phyloP scores from a whole-genome alignment of 164 flowering plant genomes.

The Vitis cinerea region DNA sequence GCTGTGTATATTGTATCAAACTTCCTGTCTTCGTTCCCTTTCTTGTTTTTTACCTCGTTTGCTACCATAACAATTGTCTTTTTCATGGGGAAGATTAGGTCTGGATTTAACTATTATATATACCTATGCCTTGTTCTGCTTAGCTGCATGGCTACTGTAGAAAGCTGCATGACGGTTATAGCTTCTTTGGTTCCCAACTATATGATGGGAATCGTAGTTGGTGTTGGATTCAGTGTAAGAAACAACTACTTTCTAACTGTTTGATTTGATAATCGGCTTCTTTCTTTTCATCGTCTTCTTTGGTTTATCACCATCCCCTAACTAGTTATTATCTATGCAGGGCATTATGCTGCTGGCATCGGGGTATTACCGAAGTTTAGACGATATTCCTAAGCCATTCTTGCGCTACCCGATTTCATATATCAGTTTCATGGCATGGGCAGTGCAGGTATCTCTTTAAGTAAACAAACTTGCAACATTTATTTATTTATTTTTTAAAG shows the following conservation, averaged over 20 bases:
- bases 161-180: slow-evolving; percentile 69
- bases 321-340: neutral
- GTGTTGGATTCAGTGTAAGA: slow-evolving; percentile 44
- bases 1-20: slow-evolving; percentile 49
- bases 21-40: slow-evolving; percentile 60
- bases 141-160: slow-evolving; percentile 46
- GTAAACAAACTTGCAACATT: neutral
- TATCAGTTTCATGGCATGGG: slow-evolving; percentile 27
- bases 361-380: too few relatives aligned
- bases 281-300: neutral
- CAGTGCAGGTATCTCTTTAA: slow-evolving; percentile 9
- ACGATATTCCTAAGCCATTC: slow-evolving; percentile 22
- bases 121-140: slow-evolving; percentile 44
- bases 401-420: slow-evolving; percentile 37
- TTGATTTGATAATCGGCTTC: neutral
- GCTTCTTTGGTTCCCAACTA: slow-evolving; percentile 71
- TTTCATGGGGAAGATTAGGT: slow-evolving; percentile 47
- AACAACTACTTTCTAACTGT: neutral
- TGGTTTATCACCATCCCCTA: too few relatives aligned
- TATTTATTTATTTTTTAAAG: too few relatives aligned
- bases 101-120: slow-evolving; percentile 33
- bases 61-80: slow-evolving; percentile 38
- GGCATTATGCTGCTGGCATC: too few relatives aligned
- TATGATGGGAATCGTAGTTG: slow-evolving; percentile 56
- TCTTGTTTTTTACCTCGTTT: slow-evolving; percentile 36